Conservation (phyloP, 2,329 filamentous ascomycete species). For the Zalaria sp. region DNA sequence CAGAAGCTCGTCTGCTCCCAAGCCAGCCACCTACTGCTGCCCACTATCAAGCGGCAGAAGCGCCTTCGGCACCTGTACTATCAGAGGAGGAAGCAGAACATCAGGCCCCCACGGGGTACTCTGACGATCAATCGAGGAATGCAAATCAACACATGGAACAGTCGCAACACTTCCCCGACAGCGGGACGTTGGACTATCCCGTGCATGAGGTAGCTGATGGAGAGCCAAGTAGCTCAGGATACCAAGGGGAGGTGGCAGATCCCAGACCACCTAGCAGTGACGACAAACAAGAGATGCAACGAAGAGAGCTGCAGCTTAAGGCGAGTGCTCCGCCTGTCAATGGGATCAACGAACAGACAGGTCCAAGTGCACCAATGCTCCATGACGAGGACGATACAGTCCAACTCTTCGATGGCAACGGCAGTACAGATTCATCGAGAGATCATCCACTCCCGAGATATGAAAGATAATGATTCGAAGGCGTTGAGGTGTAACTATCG, state of each 20-base stretch:
- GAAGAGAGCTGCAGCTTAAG: slow-evolving; percentile 24
- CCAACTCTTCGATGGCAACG: not conserved
- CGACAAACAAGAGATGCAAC: slow-evolving; percentile 68
- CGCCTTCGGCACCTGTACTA: slow-evolving; percentile 2
- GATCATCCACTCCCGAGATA: not conserved
- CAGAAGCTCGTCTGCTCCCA: slow-evolving; percentile 66
- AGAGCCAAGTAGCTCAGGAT: too few relatives aligned
- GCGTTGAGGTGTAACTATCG: too few relatives aligned
- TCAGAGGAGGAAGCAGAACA: slow-evolving; percentile 9
- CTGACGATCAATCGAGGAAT: too few relatives aligned
- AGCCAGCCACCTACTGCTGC: slow-evolving; percentile 50
- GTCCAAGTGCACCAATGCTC: not conserved
- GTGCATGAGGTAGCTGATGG: too few relatives aligned
- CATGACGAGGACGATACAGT: not conserved
- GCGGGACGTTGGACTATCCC: too few relatives aligned
- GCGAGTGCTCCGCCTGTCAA: slow-evolving; percentile 23
- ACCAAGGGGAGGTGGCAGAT: too few relatives aligned
- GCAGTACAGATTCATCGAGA: not conserved
- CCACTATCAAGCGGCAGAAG: not conserved
- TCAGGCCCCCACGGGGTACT: slow-evolving; percentile 5
- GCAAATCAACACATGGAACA: too few relatives aligned
- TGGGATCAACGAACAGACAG: not conserved
- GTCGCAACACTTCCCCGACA: too few relatives aligned
- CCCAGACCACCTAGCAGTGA: slow-evolving; percentile 28
- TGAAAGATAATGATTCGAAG: not conserved